Base-by-base conservation (phyloP, 257 asterid genomes). In the Nicotiana otophora region DNA sequence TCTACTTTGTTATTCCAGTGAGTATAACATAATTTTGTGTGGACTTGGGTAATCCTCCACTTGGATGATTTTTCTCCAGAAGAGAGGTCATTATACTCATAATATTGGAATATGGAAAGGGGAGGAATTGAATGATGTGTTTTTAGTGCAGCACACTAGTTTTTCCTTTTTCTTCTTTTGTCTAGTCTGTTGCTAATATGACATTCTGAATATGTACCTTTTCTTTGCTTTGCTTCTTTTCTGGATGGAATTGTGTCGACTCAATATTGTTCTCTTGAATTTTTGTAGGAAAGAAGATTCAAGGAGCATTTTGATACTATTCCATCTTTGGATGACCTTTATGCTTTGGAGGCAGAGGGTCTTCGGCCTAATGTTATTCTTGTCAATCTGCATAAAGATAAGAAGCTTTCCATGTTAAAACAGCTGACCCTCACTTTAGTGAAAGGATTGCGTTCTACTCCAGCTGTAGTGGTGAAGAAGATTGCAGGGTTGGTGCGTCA, bases 381-480 rank as follows among this genome's bases (percentile, higher is more conserved):
- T 82, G 99, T 95, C 67, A 96, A 95, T 90, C 51, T 92, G 84
- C 87, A 90, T 67, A 95, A 90, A 86, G 99, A 95, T 87, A 95
- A 95, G 91, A 95, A 93, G 89, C 97, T 95, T 89, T 91, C 89
- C 74, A 93, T 93, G 98, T 85, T 95, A 88, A 93, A 91, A 94
- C 99, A 95, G 87, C 93, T 95, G 78, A 88, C 94, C 68, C 81
- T 82, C 77, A 91, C 95, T 84, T 87, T 95, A 92, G 93, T 90
- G 88, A 95, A 89, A 88, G 97, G 99, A 81, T 83, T 91, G 87
- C 83, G 87, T 88, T 88, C 98, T 62, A 92, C 86, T 88, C 97
- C 97, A 69, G 89, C 90, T 46, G 88, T 92, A 75, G 81, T 91
- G 87, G 88, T 93, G 87, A 95, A 92, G 90, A 95, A 95, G 90